Base-by-base conservation (phyloP, 2,329 filamentous ascomycete genomes). In the Aspergillus novofumigatus region DNA sequence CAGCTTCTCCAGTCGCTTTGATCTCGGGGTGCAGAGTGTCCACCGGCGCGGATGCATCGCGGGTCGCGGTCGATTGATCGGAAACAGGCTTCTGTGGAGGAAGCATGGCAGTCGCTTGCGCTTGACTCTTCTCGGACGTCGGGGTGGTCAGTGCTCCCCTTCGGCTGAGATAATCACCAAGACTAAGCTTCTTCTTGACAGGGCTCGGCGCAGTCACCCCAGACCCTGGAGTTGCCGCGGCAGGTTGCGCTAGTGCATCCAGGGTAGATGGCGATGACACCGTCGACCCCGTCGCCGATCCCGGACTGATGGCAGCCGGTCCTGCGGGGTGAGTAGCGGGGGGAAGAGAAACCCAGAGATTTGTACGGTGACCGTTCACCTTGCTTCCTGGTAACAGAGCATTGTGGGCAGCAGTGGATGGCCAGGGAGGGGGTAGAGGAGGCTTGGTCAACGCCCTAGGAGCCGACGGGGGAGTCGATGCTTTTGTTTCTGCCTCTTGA, bases 131-230 rank as follows among this genome's bases (percentile, higher is more conserved):
- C 55, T 79, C 77, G 4, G 69, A 66, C 0, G 72, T 72, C 6
- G 76, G 75, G 0, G 76, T 75, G 14, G 69, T 67, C 47, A 76
- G 62, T 20, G 73, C 76, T 10, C 72, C 72, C 52, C 75, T 71
- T 53, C 75, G 73, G 51, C 71, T 78, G 54, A 79, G 71, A 59
- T 81, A 81, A 61, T 81, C 79, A 48, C 78, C 78, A 21, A 81
- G 64, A 61, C 77, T 81, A 50, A 81, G 70, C 59, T 81, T 81
- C 65, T 81, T 81, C 66, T 80, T 80, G 20, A 75, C 72, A 2
- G 78, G 78, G 62, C 76, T 80, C 26, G 78, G 75, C n/a, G 75
- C 74, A 7, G 74, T 69, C 8, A 72, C 59, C 44, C 65, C 66
- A n/a, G 70, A 63, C 4, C 66, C 62, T 10, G 68, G 62, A 25